These are phyloP conservation scores for Plasmodium vinckei DNA, from an alignment of 169 alveolate genomes.

Conservation along the genomic window DNA sequence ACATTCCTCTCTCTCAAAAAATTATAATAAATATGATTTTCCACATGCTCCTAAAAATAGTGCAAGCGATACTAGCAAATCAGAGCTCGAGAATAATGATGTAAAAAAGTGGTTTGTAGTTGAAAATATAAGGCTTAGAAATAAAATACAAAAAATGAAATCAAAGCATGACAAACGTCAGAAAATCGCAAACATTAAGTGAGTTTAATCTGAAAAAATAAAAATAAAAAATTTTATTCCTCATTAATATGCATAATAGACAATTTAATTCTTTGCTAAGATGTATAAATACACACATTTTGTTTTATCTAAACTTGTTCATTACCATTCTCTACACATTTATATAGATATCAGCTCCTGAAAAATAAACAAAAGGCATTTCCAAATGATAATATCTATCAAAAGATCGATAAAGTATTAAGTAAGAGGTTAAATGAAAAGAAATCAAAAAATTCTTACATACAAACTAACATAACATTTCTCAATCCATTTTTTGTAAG, in stretches of 20 bases:
- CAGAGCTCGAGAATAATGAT: not conserved
- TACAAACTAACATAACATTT: conserved; percentile 51
- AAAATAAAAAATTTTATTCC: too few species aligned
- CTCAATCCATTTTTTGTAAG: conserved; percentile 15
- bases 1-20: too few species aligned
- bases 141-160: conserved; percentile 39
- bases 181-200: conserved; percentile 20
- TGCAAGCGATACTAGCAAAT: not conserved
- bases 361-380: conserved; percentile 11
- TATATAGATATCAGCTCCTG: conserved; percentile 21
- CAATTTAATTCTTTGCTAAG: too few species aligned
- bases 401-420: conserved; percentile 27
- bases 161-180: conserved; percentile 17
- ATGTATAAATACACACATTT: too few species aligned
- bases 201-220: not conserved
- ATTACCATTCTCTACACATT: too few species aligned
- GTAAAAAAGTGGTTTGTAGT: conserved; percentile 34
- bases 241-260: too few species aligned
- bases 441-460: conserved; percentile 11
- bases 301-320: too few species aligned
- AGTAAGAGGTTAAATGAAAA: conserved; percentile 18
- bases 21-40: too few species aligned
- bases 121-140: conserved; percentile 61
- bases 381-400: conserved; percentile 27
- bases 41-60: too few species aligned